Conservation (phyloP, 257 asterid genomes). For the Agastache rugosa region DNA sequence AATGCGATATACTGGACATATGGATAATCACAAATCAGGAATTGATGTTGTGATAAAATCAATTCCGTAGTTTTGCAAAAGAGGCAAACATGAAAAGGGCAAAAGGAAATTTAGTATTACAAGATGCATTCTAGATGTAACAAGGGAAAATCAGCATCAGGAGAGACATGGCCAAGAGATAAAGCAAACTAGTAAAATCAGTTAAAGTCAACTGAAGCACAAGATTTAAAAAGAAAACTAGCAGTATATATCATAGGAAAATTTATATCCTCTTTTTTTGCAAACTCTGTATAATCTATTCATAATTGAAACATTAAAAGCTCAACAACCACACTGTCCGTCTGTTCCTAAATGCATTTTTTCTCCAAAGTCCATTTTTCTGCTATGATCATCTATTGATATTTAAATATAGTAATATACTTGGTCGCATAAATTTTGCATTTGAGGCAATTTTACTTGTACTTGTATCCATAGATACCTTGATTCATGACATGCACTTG, state of each 20-base stretch:
- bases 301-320: conserved; percentile 4
- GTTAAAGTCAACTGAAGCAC: conserved; percentile 10
- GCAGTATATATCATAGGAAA: background rate
- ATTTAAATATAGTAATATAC: background rate
- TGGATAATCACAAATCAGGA: conserved; percentile 25
- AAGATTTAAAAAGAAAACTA: background rate
- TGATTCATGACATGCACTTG: background rate
- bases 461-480: background rate
- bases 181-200: background rate
- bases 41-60: conserved; percentile 28
- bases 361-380: background rate
- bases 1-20: conserved; percentile 1
- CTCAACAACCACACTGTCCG: background rate
- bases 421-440: background rate
- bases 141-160: background rate
- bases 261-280: background rate
- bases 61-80: conserved; percentile 19
- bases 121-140: background rate
- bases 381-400: background rate
- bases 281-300: background rate
- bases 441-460: background rate
- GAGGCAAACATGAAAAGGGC: conserved; percentile 17
- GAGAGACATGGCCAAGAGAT: background rate
- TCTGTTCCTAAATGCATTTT: background rate
- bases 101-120: background rate